Evolutionary conservation across 495 filamentous ascomycete species (phyloP).

Genomic region (Friedmanniomyces endolithicus): DNA sequence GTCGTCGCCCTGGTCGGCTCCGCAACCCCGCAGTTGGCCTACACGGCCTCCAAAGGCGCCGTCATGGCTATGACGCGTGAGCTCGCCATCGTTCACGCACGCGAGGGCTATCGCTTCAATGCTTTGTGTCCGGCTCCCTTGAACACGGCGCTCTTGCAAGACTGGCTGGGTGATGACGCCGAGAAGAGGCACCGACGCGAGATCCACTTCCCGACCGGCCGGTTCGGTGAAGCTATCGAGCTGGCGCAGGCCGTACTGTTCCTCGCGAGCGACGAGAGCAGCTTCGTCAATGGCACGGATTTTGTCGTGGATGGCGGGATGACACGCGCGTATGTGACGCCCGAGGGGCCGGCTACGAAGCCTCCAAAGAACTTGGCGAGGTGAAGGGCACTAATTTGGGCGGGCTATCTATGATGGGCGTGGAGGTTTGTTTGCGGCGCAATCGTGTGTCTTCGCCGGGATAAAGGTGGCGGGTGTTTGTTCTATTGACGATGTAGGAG

Average conservation of each 20-base stretch:
- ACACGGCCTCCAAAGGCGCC: slow-evolving; percentile 90
- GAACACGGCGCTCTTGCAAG: slow-evolving; percentile 78
- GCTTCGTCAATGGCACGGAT: slow-evolving; percentile 85
- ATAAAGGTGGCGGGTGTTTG: not conserved
- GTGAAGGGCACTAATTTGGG: not conserved
- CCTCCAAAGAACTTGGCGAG: slow-evolving; percentile 52
- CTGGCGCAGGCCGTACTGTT: slow-evolving; percentile 91
- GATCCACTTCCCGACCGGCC: slow-evolving; percentile 87
- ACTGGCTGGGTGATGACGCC: slow-evolving; percentile 85
- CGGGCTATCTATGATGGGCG: no score
- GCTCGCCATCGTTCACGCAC: slow-evolving; percentile 35
- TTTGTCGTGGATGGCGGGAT: slow-evolving; percentile 96
- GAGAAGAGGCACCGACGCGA: slow-evolving; percentile 75
- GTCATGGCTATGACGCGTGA: slow-evolving; percentile 56
- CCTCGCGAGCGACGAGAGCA: slow-evolving; percentile 84
- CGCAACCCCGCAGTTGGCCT: slow-evolving; percentile 90
- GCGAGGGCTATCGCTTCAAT: slow-evolving; percentile 82
- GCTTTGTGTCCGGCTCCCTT: slow-evolving; percentile 82
- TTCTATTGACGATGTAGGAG: not conserved
- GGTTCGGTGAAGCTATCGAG: slow-evolving; percentile 92
- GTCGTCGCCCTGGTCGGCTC: slow-evolving; percentile 86
- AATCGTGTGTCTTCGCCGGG: not conserved
- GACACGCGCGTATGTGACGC: slow-evolving; percentile 88
- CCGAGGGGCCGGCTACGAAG: slow-evolving; percentile 61
- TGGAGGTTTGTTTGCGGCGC: not conserved